Percentiles rank a stretch among this genome's conserved stretches.
phyloP scores from a whole-genome alignment of 768 basidiomycete genomes.

The Kwoniella dejecticola region DNA sequence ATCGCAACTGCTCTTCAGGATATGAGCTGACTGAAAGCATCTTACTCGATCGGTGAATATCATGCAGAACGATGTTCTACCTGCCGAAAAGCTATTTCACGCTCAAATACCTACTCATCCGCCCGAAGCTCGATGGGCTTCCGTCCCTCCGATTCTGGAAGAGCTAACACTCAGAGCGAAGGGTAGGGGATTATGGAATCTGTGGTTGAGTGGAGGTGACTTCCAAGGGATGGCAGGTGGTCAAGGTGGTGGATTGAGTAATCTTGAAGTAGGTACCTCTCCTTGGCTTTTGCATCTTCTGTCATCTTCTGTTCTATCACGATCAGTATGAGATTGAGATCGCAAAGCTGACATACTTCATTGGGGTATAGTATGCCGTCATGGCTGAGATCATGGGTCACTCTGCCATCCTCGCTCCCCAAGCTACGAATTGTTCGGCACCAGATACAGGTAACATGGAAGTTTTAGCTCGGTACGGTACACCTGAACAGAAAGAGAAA shows the following conservation, averaged over 20 bases:
- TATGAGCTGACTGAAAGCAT: not conserved
- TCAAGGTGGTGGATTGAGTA: slow-evolving; percentile 83
- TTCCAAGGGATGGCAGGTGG: slow-evolving; percentile 66
- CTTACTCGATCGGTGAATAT: not conserved
- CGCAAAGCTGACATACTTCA: not conserved
- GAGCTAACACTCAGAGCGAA: slow-evolving; percentile 86
- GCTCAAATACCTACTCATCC: slow-evolving; percentile 78
- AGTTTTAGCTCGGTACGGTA: slow-evolving; percentile 95
- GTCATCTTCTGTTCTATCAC: too few species aligned
- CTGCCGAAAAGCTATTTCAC: slow-evolving; percentile 73
- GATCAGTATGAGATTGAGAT: too few species aligned
- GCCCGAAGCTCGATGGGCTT: slow-evolving; percentile 72
- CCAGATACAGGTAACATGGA: slow-evolving; percentile 99
- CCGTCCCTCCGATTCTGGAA: slow-evolving; percentile 74
- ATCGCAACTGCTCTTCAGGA: not conserved
- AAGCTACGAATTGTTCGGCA: slow-evolving; percentile 89
- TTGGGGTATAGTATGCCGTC: slow-evolving; percentile 75
- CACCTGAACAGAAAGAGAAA: slow-evolving; percentile 81
- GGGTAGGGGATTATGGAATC: slow-evolving; percentile 89
- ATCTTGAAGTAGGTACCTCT: slow-evolving; percentile 72
- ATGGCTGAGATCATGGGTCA: slow-evolving; percentile 96
- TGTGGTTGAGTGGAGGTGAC: slow-evolving; percentile 91
- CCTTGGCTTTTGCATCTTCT: too few species aligned
- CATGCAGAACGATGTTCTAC: slow-evolving; percentile 79
- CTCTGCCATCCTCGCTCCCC: slow-evolving; percentile 75